Percentiles rank a stretch among this genome's conserved stretches.
phyloP scores from a whole-genome alignment of 1,284 basidiomycete genomes.

The Cryptococcus deneoformans region DNA sequence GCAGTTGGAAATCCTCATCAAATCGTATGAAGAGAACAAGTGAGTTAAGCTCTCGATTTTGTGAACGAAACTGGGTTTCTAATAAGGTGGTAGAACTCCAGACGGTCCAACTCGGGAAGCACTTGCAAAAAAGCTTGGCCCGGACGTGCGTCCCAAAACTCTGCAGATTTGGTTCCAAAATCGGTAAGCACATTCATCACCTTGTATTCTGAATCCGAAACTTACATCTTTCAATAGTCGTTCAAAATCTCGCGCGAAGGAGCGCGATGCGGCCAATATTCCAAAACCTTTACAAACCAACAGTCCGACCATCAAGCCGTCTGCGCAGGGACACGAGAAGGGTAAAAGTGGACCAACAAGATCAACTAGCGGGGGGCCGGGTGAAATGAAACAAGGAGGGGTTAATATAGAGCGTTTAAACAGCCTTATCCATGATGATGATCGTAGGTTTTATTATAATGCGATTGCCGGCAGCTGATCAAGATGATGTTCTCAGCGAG shows the following conservation, averaged over 20 bases:
- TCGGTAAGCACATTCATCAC: conserved; percentile 16
- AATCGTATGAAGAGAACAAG: conserved; percentile 32
- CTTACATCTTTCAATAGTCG: conserved; percentile 14
- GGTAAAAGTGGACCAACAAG: too few species aligned
- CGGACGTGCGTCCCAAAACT: conserved; percentile 28
- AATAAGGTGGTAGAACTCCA: conserved; percentile 22
- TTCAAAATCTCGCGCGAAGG: conserved; percentile 35
- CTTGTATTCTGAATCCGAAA: not conserved
- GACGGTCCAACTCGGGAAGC: conserved; percentile 25
- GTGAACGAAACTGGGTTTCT: not conserved
- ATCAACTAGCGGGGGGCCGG: too few species aligned
- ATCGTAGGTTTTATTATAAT: conserved; percentile 9
- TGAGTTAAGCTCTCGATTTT: conserved; percentile 3
- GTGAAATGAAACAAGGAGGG: not conserved
- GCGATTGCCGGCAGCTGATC: not conserved
- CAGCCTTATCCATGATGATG: conserved; percentile 4
- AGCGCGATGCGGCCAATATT: conserved; percentile 17
- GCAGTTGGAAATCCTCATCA: conserved; percentile 31
- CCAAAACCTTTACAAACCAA: conserved; percentile 1
- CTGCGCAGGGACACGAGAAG: too few species aligned
- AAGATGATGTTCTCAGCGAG: conserved; percentile 7
- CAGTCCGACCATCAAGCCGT: too few species aligned
- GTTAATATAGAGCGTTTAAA: conserved; percentile 4
- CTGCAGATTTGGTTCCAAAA: conserved; percentile 45
- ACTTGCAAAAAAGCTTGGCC: conserved; percentile 25